Evolutionary conservation across 306 rosid species (phyloP).

Genomic region (Dryas octopetala): DNA sequence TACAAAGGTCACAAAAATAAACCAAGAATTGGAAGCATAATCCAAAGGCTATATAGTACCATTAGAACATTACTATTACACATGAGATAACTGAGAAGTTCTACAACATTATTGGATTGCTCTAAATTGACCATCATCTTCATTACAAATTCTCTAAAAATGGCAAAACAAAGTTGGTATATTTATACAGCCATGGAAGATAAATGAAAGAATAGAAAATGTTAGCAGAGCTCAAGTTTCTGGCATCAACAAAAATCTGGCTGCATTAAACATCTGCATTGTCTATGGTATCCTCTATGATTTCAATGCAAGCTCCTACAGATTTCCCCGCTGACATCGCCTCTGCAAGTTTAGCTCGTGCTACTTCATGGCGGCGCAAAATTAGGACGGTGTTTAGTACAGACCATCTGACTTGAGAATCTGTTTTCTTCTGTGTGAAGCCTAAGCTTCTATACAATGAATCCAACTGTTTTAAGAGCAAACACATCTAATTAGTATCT

Average conservation of each 20-base stretch:
- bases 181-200: background rate
- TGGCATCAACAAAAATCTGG: background rate
- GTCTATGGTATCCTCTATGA: conserved; percentile 61
- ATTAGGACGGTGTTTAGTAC: conserved; percentile 65
- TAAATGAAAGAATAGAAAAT: background rate
- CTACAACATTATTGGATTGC: too few relatives aligned
- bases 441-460: conserved; percentile 60
- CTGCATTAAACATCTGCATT: conserved; percentile 43
- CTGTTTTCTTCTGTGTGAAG: conserved; percentile 89
- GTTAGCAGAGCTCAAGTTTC: background rate
- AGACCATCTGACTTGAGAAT: conserved; percentile 95
- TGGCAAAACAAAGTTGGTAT: background rate
- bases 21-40: too few relatives aligned
- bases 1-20: too few relatives aligned
- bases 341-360: conserved; percentile 71
- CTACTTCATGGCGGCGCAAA: conserved; percentile 74
- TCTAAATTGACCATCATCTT: too few relatives aligned
- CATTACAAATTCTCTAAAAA: too few relatives aligned
- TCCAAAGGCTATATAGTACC: too few relatives aligned
- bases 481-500: conserved; percentile 13
- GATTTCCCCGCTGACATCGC: conserved; percentile 73
- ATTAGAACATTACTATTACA: too few relatives aligned
- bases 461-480: conserved; percentile 55
- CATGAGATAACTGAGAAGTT: too few relatives aligned
- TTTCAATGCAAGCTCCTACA: conserved; percentile 71